Evolutionary conservation across 179 eudicot genomes (phyloP).

Genomic region (Gypsophila paniculata): DNA sequence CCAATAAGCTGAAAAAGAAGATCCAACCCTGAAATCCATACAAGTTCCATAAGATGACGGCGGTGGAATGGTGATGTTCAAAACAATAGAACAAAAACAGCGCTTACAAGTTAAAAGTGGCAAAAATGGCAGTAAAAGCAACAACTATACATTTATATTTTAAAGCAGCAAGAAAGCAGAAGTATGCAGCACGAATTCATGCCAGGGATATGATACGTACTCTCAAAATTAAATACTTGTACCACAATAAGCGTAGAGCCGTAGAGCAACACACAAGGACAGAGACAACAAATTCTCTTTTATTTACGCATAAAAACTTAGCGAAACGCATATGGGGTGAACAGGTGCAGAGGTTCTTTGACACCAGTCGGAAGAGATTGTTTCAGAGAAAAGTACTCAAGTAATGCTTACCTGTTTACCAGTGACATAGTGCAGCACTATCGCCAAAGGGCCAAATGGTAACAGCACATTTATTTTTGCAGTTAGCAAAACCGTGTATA

Average conservation of each 20-base stretch:
- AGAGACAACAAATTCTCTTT: not conserved
- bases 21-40: conserved; percentile 66
- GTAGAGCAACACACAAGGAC: not conserved
- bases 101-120: conserved; percentile 4
- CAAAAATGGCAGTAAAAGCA: not conserved
- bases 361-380: not conserved
- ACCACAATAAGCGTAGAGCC: not conserved
- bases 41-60: conserved; percentile 15
- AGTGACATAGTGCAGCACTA: conserved; percentile 63
- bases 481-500: conserved; percentile 57
- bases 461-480: conserved; percentile 82
- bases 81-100: not conserved
- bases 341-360: not conserved
- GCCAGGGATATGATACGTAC: not conserved
- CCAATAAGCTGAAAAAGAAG: conserved; percentile 79
- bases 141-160: not conserved
- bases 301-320: not conserved
- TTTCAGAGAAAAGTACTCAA: conserved; percentile 3
- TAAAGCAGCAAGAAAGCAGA: not conserved
- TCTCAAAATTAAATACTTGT: not conserved
- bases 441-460: conserved; percentile 89
- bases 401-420: conserved; percentile 51
- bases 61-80: not conserved
- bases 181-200: not conserved
- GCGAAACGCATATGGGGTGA: not conserved